Evolutionary conservation across 176 grass and related monocot species (phyloP).

Genomic region (Oryza nivara): DNA sequence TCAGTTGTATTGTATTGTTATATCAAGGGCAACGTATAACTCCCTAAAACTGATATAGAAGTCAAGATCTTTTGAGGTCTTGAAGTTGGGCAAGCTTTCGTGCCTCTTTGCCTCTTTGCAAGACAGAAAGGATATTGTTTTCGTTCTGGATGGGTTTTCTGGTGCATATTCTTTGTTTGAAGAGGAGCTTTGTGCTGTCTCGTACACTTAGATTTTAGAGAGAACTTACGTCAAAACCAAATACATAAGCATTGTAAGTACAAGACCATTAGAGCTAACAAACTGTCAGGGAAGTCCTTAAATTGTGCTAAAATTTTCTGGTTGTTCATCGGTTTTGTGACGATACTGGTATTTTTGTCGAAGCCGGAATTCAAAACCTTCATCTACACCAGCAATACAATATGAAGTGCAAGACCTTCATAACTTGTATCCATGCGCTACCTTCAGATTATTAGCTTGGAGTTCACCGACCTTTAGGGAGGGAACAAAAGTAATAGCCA

Average conservation of each 20-base stretch:
- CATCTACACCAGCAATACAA: no score
- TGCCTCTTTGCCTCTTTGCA: not conserved
- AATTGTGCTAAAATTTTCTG: no score
- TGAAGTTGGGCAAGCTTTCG: not conserved
- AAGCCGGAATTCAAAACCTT: no score
- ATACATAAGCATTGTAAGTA: no score
- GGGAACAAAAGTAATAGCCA: not conserved
- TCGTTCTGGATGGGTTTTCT: not conserved
- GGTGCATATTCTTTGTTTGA: not conserved
- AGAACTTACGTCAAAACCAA: not conserved
- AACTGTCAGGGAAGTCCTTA: no score
- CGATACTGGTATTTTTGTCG: no score
- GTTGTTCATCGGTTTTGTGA: no score
- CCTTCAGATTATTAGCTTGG: no score
- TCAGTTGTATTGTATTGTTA: not conserved
- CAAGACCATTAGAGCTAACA: no score
- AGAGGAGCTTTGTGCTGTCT: not conserved
- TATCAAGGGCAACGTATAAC: not conserved
- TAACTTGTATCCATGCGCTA: no score
- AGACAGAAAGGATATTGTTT: conserved; percentile 24
- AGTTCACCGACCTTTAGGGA: no score
- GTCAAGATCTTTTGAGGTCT: not conserved
- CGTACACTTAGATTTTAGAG: not conserved
- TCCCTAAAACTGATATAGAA: not conserved
- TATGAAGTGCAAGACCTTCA: not conserved